Conservation (phyloP, 148 eudicot genomes). For the Cornus kousa region DNA sequence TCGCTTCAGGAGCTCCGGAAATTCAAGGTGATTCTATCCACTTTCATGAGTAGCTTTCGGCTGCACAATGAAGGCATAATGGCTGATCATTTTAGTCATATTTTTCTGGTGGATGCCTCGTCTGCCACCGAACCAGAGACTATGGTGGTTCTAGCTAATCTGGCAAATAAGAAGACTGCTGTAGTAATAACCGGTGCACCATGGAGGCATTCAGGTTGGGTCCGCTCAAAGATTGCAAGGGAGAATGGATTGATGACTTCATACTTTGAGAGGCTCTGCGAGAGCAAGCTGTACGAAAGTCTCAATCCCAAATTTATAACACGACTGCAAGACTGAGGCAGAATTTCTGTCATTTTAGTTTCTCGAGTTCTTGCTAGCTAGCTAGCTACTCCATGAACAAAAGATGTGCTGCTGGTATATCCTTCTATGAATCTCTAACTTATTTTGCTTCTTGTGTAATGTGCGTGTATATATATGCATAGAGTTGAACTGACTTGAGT, state of each 20-base stretch:
- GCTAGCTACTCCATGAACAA: too few species aligned
- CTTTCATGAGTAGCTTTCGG: too few species aligned
- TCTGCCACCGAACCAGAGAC: slow-evolving; percentile 21
- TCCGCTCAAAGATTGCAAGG: slow-evolving; percentile 25
- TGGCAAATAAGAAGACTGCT: slow-evolving; percentile 15
- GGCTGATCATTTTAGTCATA: slow-evolving; percentile 30
- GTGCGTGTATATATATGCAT: too few species aligned
- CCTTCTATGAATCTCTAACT: too few species aligned
- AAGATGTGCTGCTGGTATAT: too few species aligned
- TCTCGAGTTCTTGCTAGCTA: too few species aligned
- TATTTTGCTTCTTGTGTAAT: too few species aligned
- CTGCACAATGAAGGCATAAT: too few species aligned
- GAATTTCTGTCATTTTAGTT: not conserved
- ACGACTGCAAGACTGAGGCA: not conserved
- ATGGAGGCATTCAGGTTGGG: slow-evolving; percentile 18
- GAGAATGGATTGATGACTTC: slow-evolving; percentile 18
- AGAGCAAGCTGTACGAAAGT: slow-evolving; percentile 1
- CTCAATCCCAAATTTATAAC: slow-evolving; percentile 7
- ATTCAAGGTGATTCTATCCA: too few species aligned
- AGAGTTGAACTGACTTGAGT: too few species aligned
- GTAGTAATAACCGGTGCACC: slow-evolving; percentile 20
- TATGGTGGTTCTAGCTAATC: slow-evolving; percentile 25
- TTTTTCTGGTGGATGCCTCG: slow-evolving; percentile 27
- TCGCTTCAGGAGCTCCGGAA: too few species aligned
- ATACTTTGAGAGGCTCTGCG: slow-evolving; percentile 24